These are phyloP conservation scores for Penicillium flavigenum DNA, from an alignment of 495 filamentous ascomycete genomes.

Conservation along the genomic window DNA sequence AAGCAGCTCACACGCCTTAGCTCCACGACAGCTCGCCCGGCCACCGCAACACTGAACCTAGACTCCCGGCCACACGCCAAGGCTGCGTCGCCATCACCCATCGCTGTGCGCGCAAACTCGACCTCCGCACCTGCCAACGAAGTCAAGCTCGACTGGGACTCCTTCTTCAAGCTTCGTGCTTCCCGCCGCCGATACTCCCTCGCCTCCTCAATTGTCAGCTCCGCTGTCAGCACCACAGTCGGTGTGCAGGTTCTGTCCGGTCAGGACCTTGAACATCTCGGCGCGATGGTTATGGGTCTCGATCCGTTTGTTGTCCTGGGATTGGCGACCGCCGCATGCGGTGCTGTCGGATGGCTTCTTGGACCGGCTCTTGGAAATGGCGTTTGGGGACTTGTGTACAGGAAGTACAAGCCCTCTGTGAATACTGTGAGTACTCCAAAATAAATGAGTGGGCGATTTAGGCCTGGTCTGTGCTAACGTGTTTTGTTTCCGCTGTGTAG, in stretches of 20 bases:
- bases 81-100: conserved; percentile 24
- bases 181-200: conserved; percentile 81
- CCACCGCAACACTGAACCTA: conserved; percentile 16
- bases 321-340: conserved; percentile 67
- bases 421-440: conserved; percentile 52
- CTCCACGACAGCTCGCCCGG: conserved; percentile 20
- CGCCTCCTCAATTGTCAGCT: conserved; percentile 65
- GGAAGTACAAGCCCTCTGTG: conserved; percentile 65
- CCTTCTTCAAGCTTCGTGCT: conserved; percentile 86
- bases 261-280: conserved; percentile 65
- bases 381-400: conserved; percentile 70
- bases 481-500: conserved; percentile 37
- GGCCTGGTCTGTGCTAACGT: background rate
- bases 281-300: conserved; percentile 67
- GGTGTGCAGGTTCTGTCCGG: conserved; percentile 64
- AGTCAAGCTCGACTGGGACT: conserved; percentile 77
- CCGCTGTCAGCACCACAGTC: conserved; percentile 52
- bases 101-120: conserved; percentile 40
- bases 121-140: conserved; percentile 30
- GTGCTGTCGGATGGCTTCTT: conserved; percentile 77
- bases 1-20: conserved; percentile 23
- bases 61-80: conserved; percentile 23
- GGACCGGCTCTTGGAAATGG: conserved; percentile 77
- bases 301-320: conserved; percentile 86
- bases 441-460: background rate